These are phyloP conservation scores for Trichoderma sp. DNA, from an alignment of 2,329 filamentous ascomycete genomes.

Conservation along the genomic window DNA sequence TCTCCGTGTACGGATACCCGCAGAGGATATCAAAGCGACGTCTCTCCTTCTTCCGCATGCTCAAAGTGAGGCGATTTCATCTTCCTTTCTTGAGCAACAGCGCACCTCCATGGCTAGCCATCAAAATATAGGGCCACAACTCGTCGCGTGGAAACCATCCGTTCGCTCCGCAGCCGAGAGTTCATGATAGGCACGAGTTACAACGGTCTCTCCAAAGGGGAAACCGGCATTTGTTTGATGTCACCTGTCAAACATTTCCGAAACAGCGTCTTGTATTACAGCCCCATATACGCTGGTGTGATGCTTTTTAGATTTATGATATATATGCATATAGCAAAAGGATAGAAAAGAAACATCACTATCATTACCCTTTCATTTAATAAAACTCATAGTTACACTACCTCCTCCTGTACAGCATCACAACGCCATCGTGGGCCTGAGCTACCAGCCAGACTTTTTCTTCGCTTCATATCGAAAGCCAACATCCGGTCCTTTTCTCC, in stretches of 20 bases:
- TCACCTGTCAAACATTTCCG: constrained; percentile 19
- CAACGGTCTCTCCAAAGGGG: background rate
- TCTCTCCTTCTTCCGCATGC: background rate
- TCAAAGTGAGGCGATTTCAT: background rate
- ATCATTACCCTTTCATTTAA: background rate
- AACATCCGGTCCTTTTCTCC: background rate
- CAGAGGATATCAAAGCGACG: background rate
- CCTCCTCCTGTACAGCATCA: background rate
- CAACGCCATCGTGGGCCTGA: no score
- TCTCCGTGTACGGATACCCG: background rate
- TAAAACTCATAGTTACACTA: background rate
- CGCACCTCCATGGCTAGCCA: background rate
- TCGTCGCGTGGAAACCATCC: background rate
- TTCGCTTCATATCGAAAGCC: background rate
- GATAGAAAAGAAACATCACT: background rate
- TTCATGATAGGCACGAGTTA: background rate
- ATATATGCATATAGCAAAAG: background rate
- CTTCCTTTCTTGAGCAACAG: background rate
- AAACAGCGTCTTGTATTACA: constrained; percentile 2
- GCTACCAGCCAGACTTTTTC: background rate
- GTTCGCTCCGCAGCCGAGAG: constrained; percentile 14
- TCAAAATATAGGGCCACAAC: background rate
- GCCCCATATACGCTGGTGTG: background rate
- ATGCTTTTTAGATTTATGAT: background rate
- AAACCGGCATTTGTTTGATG: constrained; percentile 15